Base-by-base conservation (phyloP, 2,329 filamentous ascomycete genomes). In the Mollisiaceae sp. region DNA sequence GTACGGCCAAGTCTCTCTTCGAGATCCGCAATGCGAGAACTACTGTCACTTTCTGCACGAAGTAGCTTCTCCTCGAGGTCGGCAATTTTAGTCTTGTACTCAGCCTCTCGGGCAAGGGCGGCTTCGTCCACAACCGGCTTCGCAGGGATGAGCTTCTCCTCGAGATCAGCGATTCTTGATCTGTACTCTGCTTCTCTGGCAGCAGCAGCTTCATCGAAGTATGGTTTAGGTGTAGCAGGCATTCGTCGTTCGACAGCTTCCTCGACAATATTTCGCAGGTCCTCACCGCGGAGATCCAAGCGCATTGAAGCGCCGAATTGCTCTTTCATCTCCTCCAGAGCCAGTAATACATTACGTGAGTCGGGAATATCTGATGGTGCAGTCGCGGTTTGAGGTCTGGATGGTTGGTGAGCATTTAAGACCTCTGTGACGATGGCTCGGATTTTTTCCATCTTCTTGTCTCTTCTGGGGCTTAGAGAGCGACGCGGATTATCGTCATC, bases 401-500 rank as follows among this genome's bases (percentile, higher is more conserved):
- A 72, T 22, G 56, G 43, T 59, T 86, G 82, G 63, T 89, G 86
- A 11, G 81, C 75, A 24, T 83, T 82, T 47, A 97, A 80, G 36
- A 91, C 93, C 70, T 98, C 94, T 62, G 89, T 80, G 32, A 94
- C 84, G 52, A 87, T 86, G 27, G 82, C 81, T 62, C 89, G 90
- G 69, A 99, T 92, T 76, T 94, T 93, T 65, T 97, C 93, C 72
- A 94, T 78, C 72, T 88, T 92, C 72, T 89, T 89, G 74, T 97
- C 93, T 67, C 89, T 86, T 64, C 87, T 86, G 20, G 93, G 92
- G 71, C 94, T 97, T 71, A 89, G 84, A 6, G 91, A 91, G 60
- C 92, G 89, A 75, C 87, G 83, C 68, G 83, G 79, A 43, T 80
- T 81, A 45, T 97, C 93, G 70, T 96, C 94, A 36, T 97, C 93